Evolutionary conservation across 805 yeast species (phyloP).

Genomic region (Sugiyamaella lignohabitans): DNA sequence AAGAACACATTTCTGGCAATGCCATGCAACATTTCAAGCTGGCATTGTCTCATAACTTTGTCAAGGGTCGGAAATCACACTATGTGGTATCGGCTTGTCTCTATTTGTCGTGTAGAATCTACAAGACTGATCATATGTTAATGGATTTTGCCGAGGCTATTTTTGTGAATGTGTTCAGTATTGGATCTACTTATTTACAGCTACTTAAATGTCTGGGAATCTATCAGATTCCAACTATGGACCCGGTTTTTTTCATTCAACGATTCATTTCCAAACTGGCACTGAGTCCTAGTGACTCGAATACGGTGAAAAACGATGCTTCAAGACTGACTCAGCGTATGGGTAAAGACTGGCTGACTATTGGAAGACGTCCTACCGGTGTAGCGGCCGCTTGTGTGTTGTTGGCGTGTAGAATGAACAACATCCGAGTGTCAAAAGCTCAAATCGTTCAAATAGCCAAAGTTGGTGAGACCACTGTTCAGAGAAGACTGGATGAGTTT

Average conservation of each 20-base stretch:
- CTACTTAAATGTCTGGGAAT: slow-evolving; percentile 83
- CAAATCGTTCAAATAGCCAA: slow-evolving; percentile 95
- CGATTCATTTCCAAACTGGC: slow-evolving; percentile 86
- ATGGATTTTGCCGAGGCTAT: slow-evolving; percentile 89
- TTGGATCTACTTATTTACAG: slow-evolving; percentile 92
- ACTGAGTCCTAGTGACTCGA: slow-evolving; percentile 59
- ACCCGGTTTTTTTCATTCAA: slow-evolving; percentile 88
- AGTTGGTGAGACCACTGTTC: slow-evolving; percentile 90
- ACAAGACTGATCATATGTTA: slow-evolving; percentile 87
- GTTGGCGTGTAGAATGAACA: slow-evolving; percentile 95
- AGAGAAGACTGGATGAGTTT: slow-evolving; percentile 83
- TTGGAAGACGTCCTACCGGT: slow-evolving; percentile 97
- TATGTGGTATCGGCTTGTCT: slow-evolving; percentile 93
- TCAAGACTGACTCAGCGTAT: slow-evolving; percentile 78
- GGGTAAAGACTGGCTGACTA: slow-evolving; percentile 93
- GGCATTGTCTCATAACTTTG: slow-evolving; percentile 83
- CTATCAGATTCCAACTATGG: slow-evolving; percentile 75
- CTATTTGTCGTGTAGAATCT: slow-evolving; percentile 89
- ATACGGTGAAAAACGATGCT: slow-evolving; percentile 82
- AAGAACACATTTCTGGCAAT: slow-evolving; percentile 78
- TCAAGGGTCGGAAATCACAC: slow-evolving; percentile 94
- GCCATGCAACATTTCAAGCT: slow-evolving; percentile 85
- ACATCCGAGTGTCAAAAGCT: slow-evolving; percentile 81
- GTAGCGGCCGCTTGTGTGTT: slow-evolving; percentile 94
- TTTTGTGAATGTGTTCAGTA: slow-evolving; percentile 85